Percentiles rank a stretch among this genome's conserved stretches.
These are phyloP conservation scores for Hirsutella minnesotensis DNA, from an alignment of 2,329 filamentous ascomycete genomes.

Conservation along the genomic window DNA sequence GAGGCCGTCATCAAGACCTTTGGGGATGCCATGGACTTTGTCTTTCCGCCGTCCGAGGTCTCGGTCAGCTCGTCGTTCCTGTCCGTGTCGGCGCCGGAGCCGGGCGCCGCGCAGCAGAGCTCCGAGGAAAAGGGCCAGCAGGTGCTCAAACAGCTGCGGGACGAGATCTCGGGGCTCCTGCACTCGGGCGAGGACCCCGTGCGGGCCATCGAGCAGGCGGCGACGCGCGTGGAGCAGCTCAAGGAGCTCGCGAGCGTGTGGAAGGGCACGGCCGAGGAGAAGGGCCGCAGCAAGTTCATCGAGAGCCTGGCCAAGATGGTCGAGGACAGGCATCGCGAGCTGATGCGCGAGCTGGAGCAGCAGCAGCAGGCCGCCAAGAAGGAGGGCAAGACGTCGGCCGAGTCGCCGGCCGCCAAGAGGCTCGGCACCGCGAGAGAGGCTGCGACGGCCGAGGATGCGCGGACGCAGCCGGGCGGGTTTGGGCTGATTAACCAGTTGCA, in stretches of 20 bases:
- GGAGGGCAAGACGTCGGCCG: conserved; percentile 19
- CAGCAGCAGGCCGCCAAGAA: conserved; percentile 29
- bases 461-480: conserved; percentile 37
- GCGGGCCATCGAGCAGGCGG: conserved; percentile 62
- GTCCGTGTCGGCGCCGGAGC: conserved; percentile 77
- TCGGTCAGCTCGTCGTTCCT: conserved; percentile 78
- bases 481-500: conserved; percentile 52
- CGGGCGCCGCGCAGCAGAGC: conserved; percentile 48
- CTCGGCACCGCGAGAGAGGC: conserved; percentile 10
- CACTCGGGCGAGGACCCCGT: conserved; percentile 43
- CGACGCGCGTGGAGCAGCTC: conserved; percentile 62
- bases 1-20: conserved; percentile 86
- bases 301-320: conserved; percentile 72
- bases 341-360: conserved; percentile 40
- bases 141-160: conserved; percentile 56
- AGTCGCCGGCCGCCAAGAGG: conserved; percentile 22
- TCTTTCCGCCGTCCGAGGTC: conserved; percentile 76
- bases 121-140: conserved; percentile 82
- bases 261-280: conserved; percentile 94
- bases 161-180: conserved; percentile 61
- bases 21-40: conserved; percentile 91
- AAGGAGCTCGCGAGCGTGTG: conserved; percentile 70
- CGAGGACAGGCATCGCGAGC: conserved; percentile 55
- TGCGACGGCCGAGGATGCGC: conserved; percentile 25
- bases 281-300: conserved; percentile 68